Conservation (phyloP, 768 basidiomycete species). For the Boletus sp. region DNA sequence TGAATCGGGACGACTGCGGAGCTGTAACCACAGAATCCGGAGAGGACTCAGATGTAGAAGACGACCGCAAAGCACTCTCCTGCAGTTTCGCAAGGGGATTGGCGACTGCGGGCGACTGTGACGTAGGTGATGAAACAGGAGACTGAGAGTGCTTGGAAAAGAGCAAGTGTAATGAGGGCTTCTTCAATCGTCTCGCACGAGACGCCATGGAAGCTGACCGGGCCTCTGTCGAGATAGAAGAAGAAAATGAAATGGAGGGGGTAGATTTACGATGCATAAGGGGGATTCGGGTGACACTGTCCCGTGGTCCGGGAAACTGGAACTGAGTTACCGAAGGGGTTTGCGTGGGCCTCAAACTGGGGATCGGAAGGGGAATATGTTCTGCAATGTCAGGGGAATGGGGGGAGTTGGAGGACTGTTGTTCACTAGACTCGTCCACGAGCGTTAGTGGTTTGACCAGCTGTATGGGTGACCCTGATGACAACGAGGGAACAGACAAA, state of each 20-base stretch:
- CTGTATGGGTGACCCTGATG: slow-evolving; percentile 40
- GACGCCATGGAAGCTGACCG: slow-evolving; percentile 35
- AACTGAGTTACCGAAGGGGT: slow-evolving; percentile 25
- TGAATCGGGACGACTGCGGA: slow-evolving; percentile 45
- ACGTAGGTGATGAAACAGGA: slow-evolving; percentile 35
- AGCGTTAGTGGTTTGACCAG: slow-evolving; percentile 38
- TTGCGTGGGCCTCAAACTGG: slow-evolving; percentile 21
- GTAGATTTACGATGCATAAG: slow-evolving; percentile 37
- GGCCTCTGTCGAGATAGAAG: slow-evolving; percentile 33
- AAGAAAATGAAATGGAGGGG: slow-evolving; percentile 32
- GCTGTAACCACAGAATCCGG: slow-evolving; percentile 53
- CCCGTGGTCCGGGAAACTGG: slow-evolving; percentile 46
- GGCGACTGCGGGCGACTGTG: slow-evolving; percentile 24
- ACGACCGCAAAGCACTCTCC: slow-evolving; percentile 22
- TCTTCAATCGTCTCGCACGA: slow-evolving; percentile 46
- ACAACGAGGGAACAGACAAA: slow-evolving; percentile 49
- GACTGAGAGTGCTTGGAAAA: slow-evolving; percentile 64
- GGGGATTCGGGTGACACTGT: slow-evolving; percentile 28
- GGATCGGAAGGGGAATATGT: slow-evolving; percentile 25
- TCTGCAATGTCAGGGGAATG: slow-evolving; percentile 32
- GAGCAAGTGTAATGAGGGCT: slow-evolving; percentile 65
- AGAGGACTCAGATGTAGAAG: slow-evolving; percentile 33
- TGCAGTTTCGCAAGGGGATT: slow-evolving; percentile 8
- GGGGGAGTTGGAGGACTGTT: slow-evolving; percentile 21
- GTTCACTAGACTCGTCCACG: slow-evolving; percentile 28